phyloP scores from a whole-genome alignment of 192 early-diverging fungal species.

The Umbelopsis ramanniana region DNA sequence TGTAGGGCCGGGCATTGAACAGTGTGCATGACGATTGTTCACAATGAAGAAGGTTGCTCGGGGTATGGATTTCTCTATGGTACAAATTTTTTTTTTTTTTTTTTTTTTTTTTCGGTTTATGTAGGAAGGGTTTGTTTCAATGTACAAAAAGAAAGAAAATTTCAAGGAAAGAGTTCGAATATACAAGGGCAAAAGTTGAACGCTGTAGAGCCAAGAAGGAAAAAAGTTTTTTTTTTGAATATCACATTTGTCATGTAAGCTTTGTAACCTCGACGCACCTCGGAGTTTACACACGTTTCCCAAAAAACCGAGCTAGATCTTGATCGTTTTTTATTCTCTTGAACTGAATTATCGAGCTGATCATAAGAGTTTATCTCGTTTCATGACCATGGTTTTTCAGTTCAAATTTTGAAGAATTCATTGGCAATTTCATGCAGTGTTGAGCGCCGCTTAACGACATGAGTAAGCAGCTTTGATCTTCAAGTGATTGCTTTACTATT shows the following conservation, averaged over 20 bases:
- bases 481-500: neutral
- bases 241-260: neutral
- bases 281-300: too few species aligned
- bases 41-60: neutral
- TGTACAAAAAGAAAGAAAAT: neutral
- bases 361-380: too few species aligned
- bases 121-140: neutral
- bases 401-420: too few species aligned
- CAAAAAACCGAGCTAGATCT: too few species aligned
- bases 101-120: neutral
- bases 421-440: too few species aligned
- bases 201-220: neutral
- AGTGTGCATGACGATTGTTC: neutral
- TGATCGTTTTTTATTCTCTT: too few species aligned
- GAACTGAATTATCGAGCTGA: too few species aligned
- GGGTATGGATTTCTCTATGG: neutral
- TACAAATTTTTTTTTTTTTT: neutral
- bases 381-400: too few species aligned
- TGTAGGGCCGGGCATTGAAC: constrained; percentile 15
- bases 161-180: neutral
- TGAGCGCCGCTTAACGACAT: too few species aligned
- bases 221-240: neutral
- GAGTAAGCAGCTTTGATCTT: neutral
- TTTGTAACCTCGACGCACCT: too few species aligned
- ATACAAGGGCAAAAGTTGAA: constrained; percentile 13